phyloP scores from a whole-genome alignment of 2,329 filamentous ascomycete genomes.

The Canariomyces notabilis region DNA sequence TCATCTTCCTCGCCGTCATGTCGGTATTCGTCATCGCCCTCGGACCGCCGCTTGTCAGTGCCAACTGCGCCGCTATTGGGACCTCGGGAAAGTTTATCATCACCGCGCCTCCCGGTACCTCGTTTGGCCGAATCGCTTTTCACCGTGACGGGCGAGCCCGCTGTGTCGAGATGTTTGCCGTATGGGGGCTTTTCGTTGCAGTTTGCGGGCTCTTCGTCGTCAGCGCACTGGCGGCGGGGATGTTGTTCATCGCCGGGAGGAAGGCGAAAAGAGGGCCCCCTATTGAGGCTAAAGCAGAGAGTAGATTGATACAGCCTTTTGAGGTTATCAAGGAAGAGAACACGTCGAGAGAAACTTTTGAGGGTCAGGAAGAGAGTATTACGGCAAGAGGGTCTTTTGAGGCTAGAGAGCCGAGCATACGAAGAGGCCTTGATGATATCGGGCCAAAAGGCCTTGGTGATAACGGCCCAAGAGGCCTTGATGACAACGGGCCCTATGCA shows the following conservation, averaged over 20 bases:
- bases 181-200: constrained; percentile 81
- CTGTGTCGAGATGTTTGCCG: constrained; percentile 78
- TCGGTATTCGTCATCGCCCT: constrained; percentile 72
- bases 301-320: no score
- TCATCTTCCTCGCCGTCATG: constrained; percentile 66
- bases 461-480: no score
- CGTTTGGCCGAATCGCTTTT: constrained; percentile 42
- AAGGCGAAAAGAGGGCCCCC: not conserved
- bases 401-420: no score
- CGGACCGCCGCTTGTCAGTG: constrained; percentile 73
- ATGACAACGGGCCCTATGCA: no score
- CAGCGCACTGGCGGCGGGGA: constrained; percentile 52
- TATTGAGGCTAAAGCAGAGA: no score
- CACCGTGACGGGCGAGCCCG: constrained; percentile 53
- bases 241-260: constrained; percentile 59
- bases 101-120: constrained; percentile 41
- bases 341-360: not conserved
- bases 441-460: no score
- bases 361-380: no score
- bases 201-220: constrained; percentile 68
- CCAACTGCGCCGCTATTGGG: constrained; percentile 60
- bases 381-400: no score
- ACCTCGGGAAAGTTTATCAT: constrained; percentile 18
- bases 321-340: not conserved
- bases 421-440: no score